Percentiles rank a stretch among this genome's conserved stretches.
Evolutionary conservation across 169 alveolate species (phyloP).

Genomic region (Toxoplasma gondii): DNA sequence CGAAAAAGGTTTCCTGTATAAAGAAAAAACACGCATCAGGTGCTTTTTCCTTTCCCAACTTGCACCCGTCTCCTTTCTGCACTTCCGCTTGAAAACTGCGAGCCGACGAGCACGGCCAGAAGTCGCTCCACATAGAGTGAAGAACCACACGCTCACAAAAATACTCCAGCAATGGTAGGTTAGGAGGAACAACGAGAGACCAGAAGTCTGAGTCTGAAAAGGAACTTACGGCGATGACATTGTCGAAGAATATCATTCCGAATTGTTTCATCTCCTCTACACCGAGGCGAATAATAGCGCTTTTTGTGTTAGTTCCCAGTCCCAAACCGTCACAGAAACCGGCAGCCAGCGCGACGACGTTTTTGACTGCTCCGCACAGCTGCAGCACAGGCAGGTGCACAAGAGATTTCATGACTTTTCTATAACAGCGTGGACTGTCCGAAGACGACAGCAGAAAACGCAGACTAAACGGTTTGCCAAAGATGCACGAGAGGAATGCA

Average conservation of each 20-base stretch:
- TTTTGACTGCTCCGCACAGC: conserved; percentile 93
- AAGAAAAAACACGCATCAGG: neutral
- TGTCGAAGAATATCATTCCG: conserved; percentile 79
- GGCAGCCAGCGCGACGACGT: conserved; percentile 92
- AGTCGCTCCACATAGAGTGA: no score
- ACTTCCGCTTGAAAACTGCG: neutral
- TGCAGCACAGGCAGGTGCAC: neutral
- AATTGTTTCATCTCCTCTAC: conserved; percentile 87
- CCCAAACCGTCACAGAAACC: conserved; percentile 95
- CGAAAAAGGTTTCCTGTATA: conserved; percentile 86
- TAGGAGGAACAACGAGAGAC: no score
- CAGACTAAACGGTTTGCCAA: no score
- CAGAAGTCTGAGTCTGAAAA: neutral
- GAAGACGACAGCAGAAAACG: no score
- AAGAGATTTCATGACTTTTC: neutral
- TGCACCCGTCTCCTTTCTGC: neutral
- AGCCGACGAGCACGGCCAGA: neutral
- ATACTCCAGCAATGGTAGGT: no score
- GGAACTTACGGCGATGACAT: conserved; percentile 65
- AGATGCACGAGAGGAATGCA: no score
- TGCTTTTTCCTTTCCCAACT: neutral
- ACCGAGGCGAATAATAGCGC: conserved; percentile 94
- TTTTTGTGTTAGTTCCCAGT: conserved; percentile 91
- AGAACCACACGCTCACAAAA: no score
- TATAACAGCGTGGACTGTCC: neutral